These are phyloP conservation scores for Aureococcus anophagefferens DNA, from an alignment of 108 stramenopile genomes.

Conservation along the genomic window DNA sequence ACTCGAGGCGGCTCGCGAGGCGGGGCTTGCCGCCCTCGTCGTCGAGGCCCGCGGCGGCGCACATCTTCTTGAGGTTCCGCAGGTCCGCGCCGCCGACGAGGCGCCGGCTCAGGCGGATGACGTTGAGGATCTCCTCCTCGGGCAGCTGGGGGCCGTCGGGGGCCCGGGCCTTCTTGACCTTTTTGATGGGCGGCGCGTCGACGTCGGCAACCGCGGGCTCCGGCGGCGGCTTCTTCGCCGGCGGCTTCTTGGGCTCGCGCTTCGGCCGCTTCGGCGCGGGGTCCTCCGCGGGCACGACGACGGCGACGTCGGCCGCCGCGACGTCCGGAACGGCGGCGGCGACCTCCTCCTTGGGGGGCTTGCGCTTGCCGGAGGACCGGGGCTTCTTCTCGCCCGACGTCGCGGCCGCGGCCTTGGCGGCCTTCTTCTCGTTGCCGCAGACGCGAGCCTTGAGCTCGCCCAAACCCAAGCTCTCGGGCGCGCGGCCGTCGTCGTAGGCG, in stretches of 20 bases:
- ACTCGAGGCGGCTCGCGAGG: not conserved
- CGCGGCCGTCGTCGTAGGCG: not conserved
- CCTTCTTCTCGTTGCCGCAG: not conserved
- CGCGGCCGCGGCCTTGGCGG: not conserved
- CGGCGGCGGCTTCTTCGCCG: too few species aligned
- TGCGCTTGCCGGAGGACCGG: too few species aligned
- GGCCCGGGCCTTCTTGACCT: too few species aligned
- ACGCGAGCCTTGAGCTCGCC: not conserved
- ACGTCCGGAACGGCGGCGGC: too few species aligned
- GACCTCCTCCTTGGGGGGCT: not conserved
- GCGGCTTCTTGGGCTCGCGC: not conserved
- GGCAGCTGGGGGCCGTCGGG: not conserved
- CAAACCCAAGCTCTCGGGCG: not conserved
- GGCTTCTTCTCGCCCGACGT: too few species aligned
- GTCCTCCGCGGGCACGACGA: too few species aligned
- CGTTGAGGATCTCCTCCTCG: not conserved
- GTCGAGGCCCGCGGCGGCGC: not conserved
- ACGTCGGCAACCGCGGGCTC: too few species aligned
- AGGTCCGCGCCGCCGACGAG: not conserved
- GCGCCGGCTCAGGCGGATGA: not conserved
- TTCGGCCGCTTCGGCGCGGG: not conserved
- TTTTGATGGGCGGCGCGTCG: too few species aligned
- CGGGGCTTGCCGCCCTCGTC: not conserved
- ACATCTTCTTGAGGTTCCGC: not conserved
- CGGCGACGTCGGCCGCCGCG: too few species aligned